Evolutionary conservation across 176 grass and related monocot species (phyloP).

Genomic region (Cenchrus americanus): DNA sequence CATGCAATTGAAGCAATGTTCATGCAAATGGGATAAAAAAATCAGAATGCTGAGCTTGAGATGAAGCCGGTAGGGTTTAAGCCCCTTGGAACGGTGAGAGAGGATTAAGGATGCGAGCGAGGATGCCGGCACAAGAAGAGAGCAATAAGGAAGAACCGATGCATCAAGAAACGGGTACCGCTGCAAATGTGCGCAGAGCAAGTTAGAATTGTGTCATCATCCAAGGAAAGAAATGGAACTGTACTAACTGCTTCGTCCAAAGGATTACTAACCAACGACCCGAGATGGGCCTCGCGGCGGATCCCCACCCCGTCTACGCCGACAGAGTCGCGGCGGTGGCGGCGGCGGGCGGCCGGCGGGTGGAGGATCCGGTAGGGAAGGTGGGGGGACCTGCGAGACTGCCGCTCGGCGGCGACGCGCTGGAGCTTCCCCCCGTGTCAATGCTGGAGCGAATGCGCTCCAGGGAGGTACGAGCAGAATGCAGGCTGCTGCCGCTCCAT

Average conservation of each 20-base stretch:
- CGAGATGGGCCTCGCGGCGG: not conserved
- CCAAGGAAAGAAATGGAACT: not conserved
- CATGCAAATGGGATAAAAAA: slow-evolving; percentile 27
- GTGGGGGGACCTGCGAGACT: not conserved
- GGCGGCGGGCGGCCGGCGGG: not conserved
- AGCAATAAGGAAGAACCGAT: not conserved
- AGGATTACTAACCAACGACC: slow-evolving; percentile 6
- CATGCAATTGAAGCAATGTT: not conserved
- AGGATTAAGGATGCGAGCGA: not conserved
- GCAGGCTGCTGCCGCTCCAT: not conserved
- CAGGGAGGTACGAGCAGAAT: not conserved
- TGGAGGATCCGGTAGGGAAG: slow-evolving; percentile 2
- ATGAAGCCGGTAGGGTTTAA: slow-evolving; percentile 40
- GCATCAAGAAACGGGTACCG: slow-evolving; percentile 17
- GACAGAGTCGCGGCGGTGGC: not conserved
- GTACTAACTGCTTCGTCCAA: not conserved
- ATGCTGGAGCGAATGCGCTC: not conserved
- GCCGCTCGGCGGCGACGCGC: not conserved
- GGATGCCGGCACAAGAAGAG: slow-evolving; percentile 13
- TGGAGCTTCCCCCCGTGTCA: not conserved
- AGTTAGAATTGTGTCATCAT: not conserved
- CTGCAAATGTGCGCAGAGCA: not conserved
- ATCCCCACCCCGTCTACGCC: slow-evolving; percentile 10
- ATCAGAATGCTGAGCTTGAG: not conserved
- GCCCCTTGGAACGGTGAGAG: not conserved